Percentiles rank a stretch among this genome's conserved stretches.
These are phyloP conservation scores for Triticum monococcum DNA, from an alignment of 176 grass and related monocot species.

Conservation along the genomic window DNA sequence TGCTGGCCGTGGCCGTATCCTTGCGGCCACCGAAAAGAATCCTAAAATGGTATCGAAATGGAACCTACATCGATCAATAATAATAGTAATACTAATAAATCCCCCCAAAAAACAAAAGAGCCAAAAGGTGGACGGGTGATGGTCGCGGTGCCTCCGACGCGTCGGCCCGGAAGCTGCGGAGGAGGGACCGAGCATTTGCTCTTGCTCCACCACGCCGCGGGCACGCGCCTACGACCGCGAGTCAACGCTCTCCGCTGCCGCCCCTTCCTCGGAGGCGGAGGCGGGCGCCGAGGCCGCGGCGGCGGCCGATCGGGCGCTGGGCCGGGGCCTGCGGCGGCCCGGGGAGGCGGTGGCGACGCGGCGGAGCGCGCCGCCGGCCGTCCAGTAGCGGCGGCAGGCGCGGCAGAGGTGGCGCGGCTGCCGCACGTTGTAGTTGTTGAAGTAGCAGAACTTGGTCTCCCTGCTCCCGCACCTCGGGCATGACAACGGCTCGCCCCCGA, in stretches of 20 bases:
- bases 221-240: slow-evolving; percentile 4
- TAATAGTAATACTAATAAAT: background rate
- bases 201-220: background rate
- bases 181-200: background rate
- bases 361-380: slow-evolving; percentile 90
- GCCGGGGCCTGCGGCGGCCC: slow-evolving; percentile 57
- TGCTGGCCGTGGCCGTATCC: slow-evolving; percentile 37
- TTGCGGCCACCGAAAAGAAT: slow-evolving; percentile 54
- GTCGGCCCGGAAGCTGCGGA: background rate
- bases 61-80: slow-evolving; percentile 13
- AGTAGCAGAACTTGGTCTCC: slow-evolving; percentile 99
- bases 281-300: slow-evolving; percentile 49
- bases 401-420: slow-evolving; percentile 98
- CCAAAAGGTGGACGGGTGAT: slow-evolving; percentile 16
- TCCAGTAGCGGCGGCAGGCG: slow-evolving; percentile 96
- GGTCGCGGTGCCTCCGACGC: slow-evolving; percentile 15
- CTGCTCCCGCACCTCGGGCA: slow-evolving; percentile 89
- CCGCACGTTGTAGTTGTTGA: slow-evolving; percentile 99
- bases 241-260: slow-evolving; percentile 42
- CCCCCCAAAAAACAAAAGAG: background rate
- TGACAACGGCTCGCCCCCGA: slow-evolving; percentile 41
- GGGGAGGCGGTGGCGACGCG: slow-evolving; percentile 65
- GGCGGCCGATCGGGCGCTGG: slow-evolving; percentile 57
- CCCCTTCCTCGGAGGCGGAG: slow-evolving; percentile 39
- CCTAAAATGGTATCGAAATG: slow-evolving; percentile 36